These are phyloP conservation scores for Cryptomeria japonica DNA, from an alignment of 75 land plant species.

Conservation along the genomic window DNA sequence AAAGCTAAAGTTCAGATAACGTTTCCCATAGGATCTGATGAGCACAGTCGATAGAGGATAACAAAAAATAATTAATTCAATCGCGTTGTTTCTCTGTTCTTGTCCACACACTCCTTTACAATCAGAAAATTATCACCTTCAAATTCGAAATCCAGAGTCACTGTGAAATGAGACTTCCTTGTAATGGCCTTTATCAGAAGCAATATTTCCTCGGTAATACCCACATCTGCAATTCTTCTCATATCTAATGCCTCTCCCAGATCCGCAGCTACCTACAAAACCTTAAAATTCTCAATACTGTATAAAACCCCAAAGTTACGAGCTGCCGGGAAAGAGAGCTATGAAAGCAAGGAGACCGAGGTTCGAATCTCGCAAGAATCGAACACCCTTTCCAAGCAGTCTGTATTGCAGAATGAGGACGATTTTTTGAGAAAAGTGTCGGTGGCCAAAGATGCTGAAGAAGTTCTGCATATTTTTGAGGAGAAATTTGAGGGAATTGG, in stretches of 20 bases:
- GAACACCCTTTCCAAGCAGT: background rate
- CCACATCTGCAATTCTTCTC: background rate
- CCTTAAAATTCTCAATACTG: background rate
- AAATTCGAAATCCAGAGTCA: background rate
- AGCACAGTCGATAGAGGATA: no score
- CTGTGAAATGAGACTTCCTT: background rate
- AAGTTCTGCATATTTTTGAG: conserved; percentile 50
- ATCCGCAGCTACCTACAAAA: background rate
- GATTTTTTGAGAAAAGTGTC: conserved; percentile 43
- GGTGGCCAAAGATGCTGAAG: conserved; percentile 55
- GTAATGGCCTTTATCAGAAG: background rate
- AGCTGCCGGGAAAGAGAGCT: background rate
- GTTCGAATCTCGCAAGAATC: background rate
- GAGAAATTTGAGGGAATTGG: conserved; percentile 13
- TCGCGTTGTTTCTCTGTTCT: background rate
- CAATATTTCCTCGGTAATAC: background rate
- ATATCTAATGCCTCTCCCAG: background rate
- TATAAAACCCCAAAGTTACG: background rate
- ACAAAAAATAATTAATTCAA: no score
- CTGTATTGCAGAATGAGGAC: conserved; percentile 42
- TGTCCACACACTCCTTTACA: background rate
- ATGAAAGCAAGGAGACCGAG: background rate
- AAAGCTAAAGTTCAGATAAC: no score
- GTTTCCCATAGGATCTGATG: no score
- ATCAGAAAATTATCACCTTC: background rate